These are phyloP conservation scores for Bipolaris zeicola DNA, from an alignment of 2,329 filamentous ascomycete genomes.

Conservation along the genomic window DNA sequence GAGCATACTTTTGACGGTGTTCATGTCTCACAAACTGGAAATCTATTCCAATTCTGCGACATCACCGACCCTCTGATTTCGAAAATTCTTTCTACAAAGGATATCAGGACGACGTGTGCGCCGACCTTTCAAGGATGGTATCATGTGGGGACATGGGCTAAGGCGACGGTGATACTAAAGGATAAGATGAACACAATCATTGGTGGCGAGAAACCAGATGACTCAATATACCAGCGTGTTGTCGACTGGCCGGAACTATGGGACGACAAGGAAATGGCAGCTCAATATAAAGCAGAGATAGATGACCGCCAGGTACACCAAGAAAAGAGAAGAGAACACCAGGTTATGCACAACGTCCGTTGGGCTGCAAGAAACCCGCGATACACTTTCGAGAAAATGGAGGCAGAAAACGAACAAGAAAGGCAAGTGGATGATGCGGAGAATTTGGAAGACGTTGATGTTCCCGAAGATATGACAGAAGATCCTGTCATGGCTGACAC, in stretches of 20 bases:
- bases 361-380: slow-evolving; percentile 41
- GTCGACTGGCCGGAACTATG: slow-evolving; percentile 42
- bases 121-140: slow-evolving; percentile 76
- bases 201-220: slow-evolving; percentile 39
- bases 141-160: slow-evolving; percentile 78
- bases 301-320: slow-evolving; percentile 28
- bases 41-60: slow-evolving; percentile 94
- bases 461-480: slow-evolving; percentile 42
- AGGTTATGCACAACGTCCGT: slow-evolving; percentile 41
- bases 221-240: slow-evolving; percentile 40
- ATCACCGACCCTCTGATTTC: slow-evolving; percentile 79
- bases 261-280: slow-evolving; percentile 40
- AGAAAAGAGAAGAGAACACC: slow-evolving; percentile 37
- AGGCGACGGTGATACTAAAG: slow-evolving; percentile 86
- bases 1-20: slow-evolving; percentile 82
- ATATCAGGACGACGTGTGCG: slow-evolving; percentile 54
- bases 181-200: slow-evolving; percentile 68
- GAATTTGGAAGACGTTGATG: slow-evolving; percentile 29
- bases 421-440: slow-evolving; percentile 15
- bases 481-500: slow-evolving; percentile 33
- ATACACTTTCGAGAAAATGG: slow-evolving; percentile 43
- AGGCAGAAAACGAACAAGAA: slow-evolving; percentile 15
- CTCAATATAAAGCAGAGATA: slow-evolving; percentile 37
- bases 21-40: slow-evolving; percentile 76
- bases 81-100: slow-evolving; percentile 67